These are phyloP conservation scores for Linum tenue DNA, from an alignment of 345 rosid species.

Conservation along the genomic window DNA sequence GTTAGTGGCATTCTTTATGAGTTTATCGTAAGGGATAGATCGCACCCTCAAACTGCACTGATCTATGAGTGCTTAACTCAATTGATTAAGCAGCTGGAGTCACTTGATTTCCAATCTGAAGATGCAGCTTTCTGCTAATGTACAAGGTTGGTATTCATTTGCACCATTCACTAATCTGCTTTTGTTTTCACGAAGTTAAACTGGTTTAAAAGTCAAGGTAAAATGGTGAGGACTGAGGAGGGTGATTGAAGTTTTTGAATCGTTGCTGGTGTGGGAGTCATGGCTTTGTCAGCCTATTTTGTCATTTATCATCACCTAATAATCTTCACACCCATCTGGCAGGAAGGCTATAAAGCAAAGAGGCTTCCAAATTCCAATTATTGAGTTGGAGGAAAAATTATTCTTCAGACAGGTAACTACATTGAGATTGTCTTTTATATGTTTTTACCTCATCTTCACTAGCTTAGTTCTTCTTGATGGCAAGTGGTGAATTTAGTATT, in stretches of 20 bases:
- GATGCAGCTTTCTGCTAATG: background rate
- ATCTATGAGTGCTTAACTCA: conserved; percentile 49
- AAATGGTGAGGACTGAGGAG: background rate
- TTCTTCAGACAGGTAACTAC: background rate
- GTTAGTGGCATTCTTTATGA: conserved; percentile 49
- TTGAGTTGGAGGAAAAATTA: background rate
- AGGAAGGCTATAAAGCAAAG: background rate
- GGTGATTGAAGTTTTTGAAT: background rate
- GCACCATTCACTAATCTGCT: background rate
- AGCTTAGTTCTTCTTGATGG: background rate
- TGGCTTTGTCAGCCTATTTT: background rate
- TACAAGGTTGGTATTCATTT: background rate
- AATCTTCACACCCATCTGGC: background rate
- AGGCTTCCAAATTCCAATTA: background rate
- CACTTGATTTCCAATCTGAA: conserved; percentile 4
- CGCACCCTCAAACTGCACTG: conserved; percentile 38
- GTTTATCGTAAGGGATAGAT: conserved; percentile 65
- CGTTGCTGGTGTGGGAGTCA: background rate
- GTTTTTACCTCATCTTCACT: background rate
- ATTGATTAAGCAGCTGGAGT: conserved; percentile 36
- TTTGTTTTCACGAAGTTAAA: too few relatives aligned
- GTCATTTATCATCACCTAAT: background rate
- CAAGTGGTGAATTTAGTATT: background rate
- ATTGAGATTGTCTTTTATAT: background rate
- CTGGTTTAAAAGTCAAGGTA: too few relatives aligned